phyloP scores from a whole-genome alignment of 1,284 basidiomycete genomes.

The Tremellales sp. region DNA sequence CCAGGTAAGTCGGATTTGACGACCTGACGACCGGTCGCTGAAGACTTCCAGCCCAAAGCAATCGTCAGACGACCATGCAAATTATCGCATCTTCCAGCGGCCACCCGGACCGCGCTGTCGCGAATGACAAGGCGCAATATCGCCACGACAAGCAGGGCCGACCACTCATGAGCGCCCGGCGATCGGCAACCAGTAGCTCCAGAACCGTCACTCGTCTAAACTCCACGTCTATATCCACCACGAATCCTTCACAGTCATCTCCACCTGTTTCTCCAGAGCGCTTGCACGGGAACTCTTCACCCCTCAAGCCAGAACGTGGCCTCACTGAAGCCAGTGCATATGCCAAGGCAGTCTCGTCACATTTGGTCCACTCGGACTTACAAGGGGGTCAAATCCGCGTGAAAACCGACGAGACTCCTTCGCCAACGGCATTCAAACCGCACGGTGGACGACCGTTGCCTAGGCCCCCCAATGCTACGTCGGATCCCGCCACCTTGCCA shows the following conservation, averaged over 20 bases:
- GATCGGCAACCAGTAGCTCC: slow-evolving; percentile 11
- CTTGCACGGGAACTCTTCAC: neutral
- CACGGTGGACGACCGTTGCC: too few species aligned
- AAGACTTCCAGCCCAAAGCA: neutral
- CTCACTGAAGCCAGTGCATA: slow-evolving; percentile 22
- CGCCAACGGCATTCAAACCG: too few species aligned
- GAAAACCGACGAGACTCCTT: too few species aligned
- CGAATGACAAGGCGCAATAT: neutral
- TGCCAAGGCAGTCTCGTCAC: slow-evolving; percentile 13
- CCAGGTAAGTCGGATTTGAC: neutral
- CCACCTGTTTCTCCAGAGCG: too few species aligned
- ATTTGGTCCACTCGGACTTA: too few species aligned
- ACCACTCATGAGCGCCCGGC: slow-evolving; percentile 7
- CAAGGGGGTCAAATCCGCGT: too few species aligned
- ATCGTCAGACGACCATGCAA: too few species aligned
- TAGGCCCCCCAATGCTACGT: too few species aligned
- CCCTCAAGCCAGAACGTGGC: neutral
- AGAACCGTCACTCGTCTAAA: slow-evolving; percentile 2
- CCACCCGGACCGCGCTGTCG: neutral
- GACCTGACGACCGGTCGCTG: neutral
- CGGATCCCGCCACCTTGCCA: too few species aligned
- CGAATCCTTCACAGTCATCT: too few species aligned
- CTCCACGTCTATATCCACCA: neutral
- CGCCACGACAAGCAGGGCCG: neutral
- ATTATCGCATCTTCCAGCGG: neutral